Percentiles rank a stretch among this genome's conserved stretches.
Evolutionary conservation across 2,329 filamentous ascomycete genomes (phyloP).

Genomic region (Verticillium longisporum): DNA sequence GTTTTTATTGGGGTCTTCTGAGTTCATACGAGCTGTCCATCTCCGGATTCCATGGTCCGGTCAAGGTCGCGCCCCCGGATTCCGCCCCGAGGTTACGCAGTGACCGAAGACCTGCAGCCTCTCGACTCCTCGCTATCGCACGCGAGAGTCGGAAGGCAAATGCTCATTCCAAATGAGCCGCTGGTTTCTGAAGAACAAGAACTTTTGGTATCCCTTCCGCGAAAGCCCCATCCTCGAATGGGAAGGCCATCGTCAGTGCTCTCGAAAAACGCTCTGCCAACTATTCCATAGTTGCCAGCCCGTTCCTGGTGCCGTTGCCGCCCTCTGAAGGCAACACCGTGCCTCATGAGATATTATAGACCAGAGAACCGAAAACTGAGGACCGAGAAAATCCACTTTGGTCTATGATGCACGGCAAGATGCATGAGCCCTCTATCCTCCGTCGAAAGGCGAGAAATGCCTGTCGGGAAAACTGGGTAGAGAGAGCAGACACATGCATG

Average conservation of each 20-base stretch:
- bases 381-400: constrained; percentile 59
- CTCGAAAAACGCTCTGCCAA: constrained; percentile 18
- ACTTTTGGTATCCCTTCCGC: constrained; percentile 18
- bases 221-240: constrained; percentile 24
- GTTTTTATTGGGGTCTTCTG: constrained; percentile 34
- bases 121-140: constrained; percentile 15
- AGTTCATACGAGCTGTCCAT: constrained; percentile 29
- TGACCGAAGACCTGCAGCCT: constrained; percentile 24
- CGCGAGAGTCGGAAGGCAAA: constrained; percentile 9
- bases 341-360: constrained; percentile 19
- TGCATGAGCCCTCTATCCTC: constrained; percentile 28
- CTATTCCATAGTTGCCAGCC: constrained; percentile 14
- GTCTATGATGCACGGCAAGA: constrained; percentile 41
- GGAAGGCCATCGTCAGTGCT: constrained; percentile 29
- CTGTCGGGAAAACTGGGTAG: constrained; percentile 23
- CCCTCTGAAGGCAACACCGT: constrained; percentile 21
- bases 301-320: constrained; percentile 14
- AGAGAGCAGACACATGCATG: constrained; percentile 29
- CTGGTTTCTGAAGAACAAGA: constrained; percentile 18
- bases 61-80: constrained; percentile 2
- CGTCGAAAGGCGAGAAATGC: constrained; percentile 25
- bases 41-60: constrained; percentile 20
- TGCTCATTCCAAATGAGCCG: constrained; percentile 10
- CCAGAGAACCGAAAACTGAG: constrained; percentile 31
- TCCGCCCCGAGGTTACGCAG: neutral